A percentile compares a stretch with the other conserved stretches of the same genome.
These are phyloP conservation scores for Tritrichomonas musculus DNA, from an alignment of 208 protist genomes.

Conservation along the genomic window DNA sequence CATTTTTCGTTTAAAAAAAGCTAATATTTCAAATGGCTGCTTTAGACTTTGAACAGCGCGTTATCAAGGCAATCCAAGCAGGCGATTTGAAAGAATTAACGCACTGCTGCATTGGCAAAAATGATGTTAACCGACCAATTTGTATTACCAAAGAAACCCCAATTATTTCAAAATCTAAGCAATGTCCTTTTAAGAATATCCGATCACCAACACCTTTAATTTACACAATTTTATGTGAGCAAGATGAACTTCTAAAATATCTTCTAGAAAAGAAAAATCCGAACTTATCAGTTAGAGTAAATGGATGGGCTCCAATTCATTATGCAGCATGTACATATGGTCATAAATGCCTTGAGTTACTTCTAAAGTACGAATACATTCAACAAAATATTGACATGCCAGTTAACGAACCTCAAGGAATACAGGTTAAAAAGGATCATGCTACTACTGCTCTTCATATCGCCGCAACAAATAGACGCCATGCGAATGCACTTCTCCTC, in stretches of 20 bases:
- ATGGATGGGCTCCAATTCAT: background rate
- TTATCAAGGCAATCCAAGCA: slow-evolving; percentile 10
- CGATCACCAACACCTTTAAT: background rate
- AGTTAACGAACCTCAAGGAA: background rate
- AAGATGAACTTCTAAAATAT: background rate
- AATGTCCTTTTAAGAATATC: background rate
- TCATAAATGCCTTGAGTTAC: background rate
- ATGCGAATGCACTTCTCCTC: background rate
- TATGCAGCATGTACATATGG: background rate
- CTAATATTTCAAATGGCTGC: no score
- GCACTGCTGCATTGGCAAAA: no score
- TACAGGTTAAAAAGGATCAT: background rate
- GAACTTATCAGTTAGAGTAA: background rate
- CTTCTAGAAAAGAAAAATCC: background rate
- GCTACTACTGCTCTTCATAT: background rate
- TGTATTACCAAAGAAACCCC: no score
- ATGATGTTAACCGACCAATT: no score
- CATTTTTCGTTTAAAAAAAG: no score
- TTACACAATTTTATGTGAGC: background rate
- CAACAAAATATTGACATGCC: slow-evolving; percentile 13
- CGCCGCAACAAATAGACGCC: background rate
- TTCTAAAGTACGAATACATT: background rate
- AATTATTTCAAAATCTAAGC: slow-evolving; percentile 3
- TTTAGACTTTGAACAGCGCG: background rate
- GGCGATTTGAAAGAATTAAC: background rate